phyloP scores from a whole-genome alignment of 176 grass and related monocot species.

The Ananas comosus region DNA sequence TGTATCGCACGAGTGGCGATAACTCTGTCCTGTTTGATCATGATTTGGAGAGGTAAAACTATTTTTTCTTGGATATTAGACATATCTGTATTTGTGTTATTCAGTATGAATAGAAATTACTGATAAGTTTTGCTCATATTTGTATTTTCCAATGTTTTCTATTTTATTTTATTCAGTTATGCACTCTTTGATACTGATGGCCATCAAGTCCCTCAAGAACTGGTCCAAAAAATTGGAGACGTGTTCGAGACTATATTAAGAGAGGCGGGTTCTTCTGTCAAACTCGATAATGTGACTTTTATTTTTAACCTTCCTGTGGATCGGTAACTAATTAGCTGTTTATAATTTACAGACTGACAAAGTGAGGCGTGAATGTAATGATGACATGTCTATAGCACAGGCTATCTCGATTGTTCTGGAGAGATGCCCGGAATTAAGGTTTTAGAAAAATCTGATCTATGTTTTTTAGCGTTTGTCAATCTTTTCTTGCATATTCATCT shows the following conservation, averaged over 20 bases:
- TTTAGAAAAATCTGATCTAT: slow-evolving; percentile 14
- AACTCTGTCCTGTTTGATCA: slow-evolving; percentile 96
- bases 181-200: slow-evolving; percentile 84
- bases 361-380: slow-evolving; percentile 50
- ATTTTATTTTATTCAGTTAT: slow-evolving; percentile 47
- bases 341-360: slow-evolving; percentile 53
- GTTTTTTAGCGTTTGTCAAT: background rate
- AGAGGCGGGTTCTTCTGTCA: slow-evolving; percentile 44
- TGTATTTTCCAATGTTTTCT: slow-evolving; percentile 4
- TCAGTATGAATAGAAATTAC: background rate
- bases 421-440: slow-evolving; percentile 70
- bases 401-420: slow-evolving; percentile 77
- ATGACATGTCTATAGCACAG: slow-evolving; percentile 88
- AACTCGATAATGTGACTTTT: background rate
- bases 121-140: slow-evolving; percentile 12
- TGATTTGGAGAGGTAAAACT: slow-evolving; percentile 82
- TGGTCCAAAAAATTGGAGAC: slow-evolving; percentile 70
- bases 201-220: slow-evolving; percentile 66
- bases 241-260: slow-evolving; percentile 85
- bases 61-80: background rate
- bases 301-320: background rate
- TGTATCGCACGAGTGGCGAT: slow-evolving; percentile 91
- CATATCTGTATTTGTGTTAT: background rate
- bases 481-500: too few relatives aligned
- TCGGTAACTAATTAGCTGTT: slow-evolving; percentile 8